Evolutionary conservation across 1,284 basidiomycete genomes (phyloP), one percentile per base, ranked within the genome.

Genomic region (Malassezia caprae): DNA sequence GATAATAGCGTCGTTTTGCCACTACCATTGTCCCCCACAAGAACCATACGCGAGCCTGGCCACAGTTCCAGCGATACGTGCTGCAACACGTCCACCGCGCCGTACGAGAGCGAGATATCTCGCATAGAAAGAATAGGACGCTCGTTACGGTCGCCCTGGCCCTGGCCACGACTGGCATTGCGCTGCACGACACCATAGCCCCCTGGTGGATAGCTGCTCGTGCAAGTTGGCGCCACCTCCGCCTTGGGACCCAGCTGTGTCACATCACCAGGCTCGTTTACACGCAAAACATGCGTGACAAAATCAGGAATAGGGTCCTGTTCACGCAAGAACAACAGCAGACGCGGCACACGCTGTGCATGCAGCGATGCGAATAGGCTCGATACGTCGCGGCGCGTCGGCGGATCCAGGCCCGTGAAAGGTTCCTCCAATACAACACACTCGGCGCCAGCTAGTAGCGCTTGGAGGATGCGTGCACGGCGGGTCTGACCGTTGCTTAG

Each of bases 1-100:
- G 91, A 85, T n/a, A 96, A 80, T 1, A 96, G 82, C 0, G 93
- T 96, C 0, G 91, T 93, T 77, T 98, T 98, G 1, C 93, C 93
- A 0, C 88, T 89, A 4, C 72, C 72, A 45, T 73, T 74, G 40
- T 67, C 67, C 15, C 72, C 88, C 30, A 58, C 61, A 5, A 71
- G 58, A 1, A 69, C 53, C 40, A 63, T 53, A 3, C 65, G 52
- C 3, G 53, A 44, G 11, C 58, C 60, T 0, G 67, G 70, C 6
- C 44, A 47, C 17, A 75, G 23, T 6, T 28, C 32, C 31, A 72
- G 59, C 13, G 54, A 39, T 39, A 72, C 53, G 13, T 42, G 10
- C 43, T 75, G 60, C 3, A 73, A 61, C 2, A 82, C 87, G 73
- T 79, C 80, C 51, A 84, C 79, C 11, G 79, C 77, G 4, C 80